Evolutionary conservation across 2,329 filamentous ascomycete genomes (phyloP).

Genomic region (Xylaria polymorpha): DNA sequence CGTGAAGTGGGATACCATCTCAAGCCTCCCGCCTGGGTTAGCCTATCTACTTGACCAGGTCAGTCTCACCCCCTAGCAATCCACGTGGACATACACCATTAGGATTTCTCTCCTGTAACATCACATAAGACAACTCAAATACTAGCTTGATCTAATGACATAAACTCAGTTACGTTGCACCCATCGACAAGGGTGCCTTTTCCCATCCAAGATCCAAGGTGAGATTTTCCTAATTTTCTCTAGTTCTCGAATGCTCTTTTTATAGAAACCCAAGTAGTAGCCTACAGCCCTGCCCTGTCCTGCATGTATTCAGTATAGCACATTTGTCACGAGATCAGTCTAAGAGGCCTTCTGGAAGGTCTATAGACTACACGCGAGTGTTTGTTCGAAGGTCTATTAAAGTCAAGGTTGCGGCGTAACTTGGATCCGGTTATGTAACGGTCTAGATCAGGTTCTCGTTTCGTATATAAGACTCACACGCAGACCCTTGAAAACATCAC

Average conservation of each 20-base stretch:
- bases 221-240: not conserved
- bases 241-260: not conserved
- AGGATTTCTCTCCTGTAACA: not conserved
- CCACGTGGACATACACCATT: not conserved
- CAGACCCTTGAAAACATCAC: not conserved
- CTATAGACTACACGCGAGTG: not conserved
- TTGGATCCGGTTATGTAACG: not conserved
- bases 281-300: no score
- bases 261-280: not conserved
- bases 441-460: not conserved
- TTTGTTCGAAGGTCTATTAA: not conserved
- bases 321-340: not conserved
- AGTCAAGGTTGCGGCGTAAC: not conserved
- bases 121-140: no score
- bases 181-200: not conserved
- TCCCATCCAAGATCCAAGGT: not conserved
- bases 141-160: no score
- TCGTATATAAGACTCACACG: not conserved
- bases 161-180: not conserved
- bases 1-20: not conserved
- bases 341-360: no score
- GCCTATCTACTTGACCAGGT: not conserved
- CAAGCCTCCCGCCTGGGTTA: not conserved
- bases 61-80: not conserved
- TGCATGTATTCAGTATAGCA: not conserved